Evolutionary conservation across 495 filamentous ascomycete genomes (phyloP), one percentile per base, ranked within the genome.

Genomic region (Xylaria acuta): DNA sequence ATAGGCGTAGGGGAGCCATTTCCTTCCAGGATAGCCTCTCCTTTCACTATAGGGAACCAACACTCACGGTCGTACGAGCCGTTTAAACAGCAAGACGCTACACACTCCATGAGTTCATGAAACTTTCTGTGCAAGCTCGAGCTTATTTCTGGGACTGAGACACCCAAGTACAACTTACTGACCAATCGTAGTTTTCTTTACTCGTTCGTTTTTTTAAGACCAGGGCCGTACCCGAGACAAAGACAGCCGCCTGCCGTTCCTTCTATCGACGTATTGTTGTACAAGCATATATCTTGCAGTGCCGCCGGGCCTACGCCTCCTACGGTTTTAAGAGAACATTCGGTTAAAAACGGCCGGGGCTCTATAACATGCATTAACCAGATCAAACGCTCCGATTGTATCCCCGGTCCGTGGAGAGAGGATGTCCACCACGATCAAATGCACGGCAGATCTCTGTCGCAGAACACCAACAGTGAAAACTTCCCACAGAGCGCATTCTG

Each of bases 391-490:
- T 3, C 16, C 34, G 25, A 49, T 7, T 27, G 41, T 14, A 49
- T 65, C 38, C 63, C 63, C 63, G 63, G 43, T 49, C 14, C 27
- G 16, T 36, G 63, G 63, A 32, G 41, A 47, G 25, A 49, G 16
- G 43, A 45, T 65, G 43, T 47, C 36, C 63, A 51, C 63, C 34
- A 38, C 58, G 41, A 49, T 64, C 38, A 27, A 43, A 41, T 27
- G 60, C 60, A 64, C 60, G 60, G 60, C 60, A 64, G 60, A 64
- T 64, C 60, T 43, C 22, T 43, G 60, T 64, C 38, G 11, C 58
- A 60, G 58, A 60, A n/a, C 32, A 38, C 11, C 2, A 11, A 41
- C 22, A 25, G 38, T 18, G 22, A 43, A 43, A 43, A 64, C 18
- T 32, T 6, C 54, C 54, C 58, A 60, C 6, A 60, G 12, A 60